Evolutionary conservation across 345 rosid species (phyloP).

Genomic region (Salix suchowensis): DNA sequence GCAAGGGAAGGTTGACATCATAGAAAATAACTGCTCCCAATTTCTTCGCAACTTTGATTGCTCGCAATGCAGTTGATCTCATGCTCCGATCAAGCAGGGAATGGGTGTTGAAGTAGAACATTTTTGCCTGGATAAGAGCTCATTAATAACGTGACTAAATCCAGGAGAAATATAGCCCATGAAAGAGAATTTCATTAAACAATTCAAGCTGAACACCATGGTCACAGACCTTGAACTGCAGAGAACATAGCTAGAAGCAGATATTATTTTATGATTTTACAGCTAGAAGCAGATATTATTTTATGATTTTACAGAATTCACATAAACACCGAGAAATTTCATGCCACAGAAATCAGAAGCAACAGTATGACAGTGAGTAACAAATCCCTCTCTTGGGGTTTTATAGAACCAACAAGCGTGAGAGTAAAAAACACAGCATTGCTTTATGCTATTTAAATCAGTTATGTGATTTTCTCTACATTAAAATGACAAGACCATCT

Average conservation of each 20-base stretch:
- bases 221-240: background rate
- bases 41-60: conserved; percentile 66
- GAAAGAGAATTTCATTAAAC: background rate
- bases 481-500: background rate
- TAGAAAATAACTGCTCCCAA: conserved; percentile 66
- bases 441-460: background rate
- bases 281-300: background rate
- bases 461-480: background rate
- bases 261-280: background rate
- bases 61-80: conserved; percentile 64
- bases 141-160: conserved; percentile 11
- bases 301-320: background rate
- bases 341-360: too few species aligned
- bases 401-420: background rate
- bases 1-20: conserved; percentile 80
- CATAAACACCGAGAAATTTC: too few species aligned
- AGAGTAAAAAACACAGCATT: background rate
- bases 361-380: too few species aligned
- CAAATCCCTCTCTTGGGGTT: too few species aligned
- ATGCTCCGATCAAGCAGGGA: conserved; percentile 70
- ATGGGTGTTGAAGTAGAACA: conserved; percentile 82
- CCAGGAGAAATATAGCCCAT: background rate
- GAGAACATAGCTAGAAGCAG: background rate
- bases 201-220: background rate
- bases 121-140: conserved; percentile 58